Evolutionary conservation across 192 early-diverging fungal species (phyloP).

Genomic region (Podochytrium sp.): DNA sequence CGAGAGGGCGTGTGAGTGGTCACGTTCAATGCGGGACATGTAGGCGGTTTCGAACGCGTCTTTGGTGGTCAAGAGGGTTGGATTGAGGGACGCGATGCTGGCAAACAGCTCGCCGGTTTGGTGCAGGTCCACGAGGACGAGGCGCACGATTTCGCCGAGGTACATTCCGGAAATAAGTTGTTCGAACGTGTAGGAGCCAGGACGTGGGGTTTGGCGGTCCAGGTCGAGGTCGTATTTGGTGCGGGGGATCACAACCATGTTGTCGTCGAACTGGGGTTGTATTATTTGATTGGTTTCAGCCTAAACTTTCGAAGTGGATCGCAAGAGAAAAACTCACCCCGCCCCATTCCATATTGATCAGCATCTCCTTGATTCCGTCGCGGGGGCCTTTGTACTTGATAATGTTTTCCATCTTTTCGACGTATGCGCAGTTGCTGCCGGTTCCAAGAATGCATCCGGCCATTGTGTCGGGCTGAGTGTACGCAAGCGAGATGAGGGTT

Average conservation of each 20-base stretch:
- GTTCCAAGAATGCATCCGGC: slow-evolving; percentile 91
- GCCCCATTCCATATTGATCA: slow-evolving; percentile 96
- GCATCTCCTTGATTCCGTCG: slow-evolving; percentile 66
- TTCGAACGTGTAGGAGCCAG: slow-evolving; percentile 89
- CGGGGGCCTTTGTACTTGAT: slow-evolving; percentile 68
- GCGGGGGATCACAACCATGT: slow-evolving; percentile 75
- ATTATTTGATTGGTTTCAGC: not conserved
- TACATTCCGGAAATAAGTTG: slow-evolving; percentile 97
- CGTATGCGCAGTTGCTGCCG: slow-evolving; percentile 93
- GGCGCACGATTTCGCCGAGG: slow-evolving; percentile 87
- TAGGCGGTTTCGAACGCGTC: slow-evolving; percentile 70
- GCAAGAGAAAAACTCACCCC: slow-evolving; percentile 37
- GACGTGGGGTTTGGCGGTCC: slow-evolving; percentile 76
- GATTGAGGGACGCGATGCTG: slow-evolving; percentile 39
- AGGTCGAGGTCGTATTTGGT: slow-evolving; percentile 83
- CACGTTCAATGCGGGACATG: slow-evolving; percentile 64
- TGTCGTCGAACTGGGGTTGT: slow-evolving; percentile 65
- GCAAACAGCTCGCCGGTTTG: slow-evolving; percentile 75
- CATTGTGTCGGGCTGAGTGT: slow-evolving; percentile 76
- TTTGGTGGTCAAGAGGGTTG: slow-evolving; percentile 68
- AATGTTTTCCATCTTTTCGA: slow-evolving; percentile 76
- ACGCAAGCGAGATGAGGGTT: slow-evolving; percentile 86
- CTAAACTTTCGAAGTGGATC: not conserved
- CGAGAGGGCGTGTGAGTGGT: slow-evolving; percentile 63
- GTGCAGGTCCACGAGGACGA: slow-evolving; percentile 80